Base-by-base conservation (phyloP, 805 yeast genomes). In the Wickerhamomyces sydowiorum region DNA sequence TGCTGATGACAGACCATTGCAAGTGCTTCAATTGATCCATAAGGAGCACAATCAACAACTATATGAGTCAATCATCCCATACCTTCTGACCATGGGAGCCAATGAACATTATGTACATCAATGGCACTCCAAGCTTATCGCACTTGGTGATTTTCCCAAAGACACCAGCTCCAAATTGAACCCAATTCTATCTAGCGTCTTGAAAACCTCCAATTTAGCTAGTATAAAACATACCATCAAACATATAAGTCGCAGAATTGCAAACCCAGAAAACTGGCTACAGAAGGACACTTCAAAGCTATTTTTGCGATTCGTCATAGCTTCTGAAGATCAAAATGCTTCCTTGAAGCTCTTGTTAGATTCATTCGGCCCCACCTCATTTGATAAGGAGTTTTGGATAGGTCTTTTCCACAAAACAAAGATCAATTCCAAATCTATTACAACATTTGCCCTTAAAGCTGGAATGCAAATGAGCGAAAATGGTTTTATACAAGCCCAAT, bases 71-170 rank as follows among this genome's bases (percentile, higher is more conserved):
- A 40, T 53, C 7, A 39, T 52, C 25, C 24, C 46, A 2, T 45
- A 45, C 15, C 30, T 53, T 8, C 30, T 44, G 17, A 10, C 24
- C 4, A 22, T 53, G 31, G 23, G 38, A 2, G 9, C 49, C 14
- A 37, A 35, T 6, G 45, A 42, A 18, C 21, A 28, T 1, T 22
- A 22, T 37, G 3, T 47, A 36, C 37, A 45, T 41, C 38, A 47
- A 17, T 52, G 54, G 49, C 42, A 40, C 39, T 50, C 50, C 20
- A 29, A 33, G 13, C 32, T 53, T 1, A 38, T 53, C 10, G 25
- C 47, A 1, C 27, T 29, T 13, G 52, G 49, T 12, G 58, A 51
- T 18, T 45, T 52, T 32, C 44, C 51, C 2, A 40, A 42, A 14
- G 37, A 39, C 4, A 42, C 50, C 9, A 50, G 55, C 24, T n/a